Conservation (phyloP, 179 eudicot genomes). For the Spinacia oleracea region DNA sequence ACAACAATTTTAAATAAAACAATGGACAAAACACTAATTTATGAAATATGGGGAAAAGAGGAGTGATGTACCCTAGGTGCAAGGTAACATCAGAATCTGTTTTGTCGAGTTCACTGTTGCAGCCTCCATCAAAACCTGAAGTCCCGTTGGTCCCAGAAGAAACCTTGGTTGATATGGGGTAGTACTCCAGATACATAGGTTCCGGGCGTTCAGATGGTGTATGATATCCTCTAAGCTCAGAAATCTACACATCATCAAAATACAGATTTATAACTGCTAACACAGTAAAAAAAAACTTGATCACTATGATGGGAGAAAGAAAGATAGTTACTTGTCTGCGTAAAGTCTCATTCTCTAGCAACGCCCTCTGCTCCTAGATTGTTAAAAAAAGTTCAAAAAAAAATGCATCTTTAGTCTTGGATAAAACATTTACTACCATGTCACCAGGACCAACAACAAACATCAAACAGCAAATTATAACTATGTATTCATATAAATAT, state of each 20-base stretch:
- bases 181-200: conserved; percentile 41
- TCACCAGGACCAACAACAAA: background rate
- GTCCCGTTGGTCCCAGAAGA: conserved; percentile 29
- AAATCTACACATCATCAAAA: conserved; percentile 39
- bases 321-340: conserved; percentile 54
- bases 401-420: background rate
- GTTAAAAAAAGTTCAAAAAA: conserved; percentile 8
- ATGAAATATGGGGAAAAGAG: background rate
- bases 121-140: conserved; percentile 34
- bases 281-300: background rate
- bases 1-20: background rate
- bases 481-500: too few species aligned
- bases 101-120: conserved; percentile 38
- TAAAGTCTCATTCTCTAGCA: conserved; percentile 60
- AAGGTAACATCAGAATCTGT: conserved; percentile 50
- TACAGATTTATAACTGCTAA: background rate
- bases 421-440: background rate
- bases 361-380: conserved; percentile 56
- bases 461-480: background rate
- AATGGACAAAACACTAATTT: background rate
- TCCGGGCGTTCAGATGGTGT: conserved; percentile 33
- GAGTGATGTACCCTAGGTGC: conserved; percentile 52
- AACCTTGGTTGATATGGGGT: conserved; percentile 31
- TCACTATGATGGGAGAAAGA: background rate
- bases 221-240: conserved; percentile 48